phyloP scores from a whole-genome alignment of 2,329 filamentous ascomycete genomes.

The Alternaria triticina region DNA sequence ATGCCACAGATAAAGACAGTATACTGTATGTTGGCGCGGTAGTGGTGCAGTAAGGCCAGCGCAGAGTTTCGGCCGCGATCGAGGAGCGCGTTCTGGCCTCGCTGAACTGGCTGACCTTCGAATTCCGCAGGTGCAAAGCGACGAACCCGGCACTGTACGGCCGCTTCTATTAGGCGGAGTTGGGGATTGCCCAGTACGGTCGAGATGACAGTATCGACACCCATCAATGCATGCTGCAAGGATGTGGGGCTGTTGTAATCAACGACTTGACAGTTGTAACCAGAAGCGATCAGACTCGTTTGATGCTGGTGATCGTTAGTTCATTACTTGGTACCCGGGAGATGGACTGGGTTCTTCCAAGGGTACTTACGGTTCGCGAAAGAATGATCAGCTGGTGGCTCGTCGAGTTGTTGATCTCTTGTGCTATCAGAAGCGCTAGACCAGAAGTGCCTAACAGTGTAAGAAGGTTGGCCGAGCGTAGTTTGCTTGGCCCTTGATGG shows the following conservation, averaged over 20 bases:
- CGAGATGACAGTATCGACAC: constrained; percentile 76
- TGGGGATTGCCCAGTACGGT: constrained; percentile 72
- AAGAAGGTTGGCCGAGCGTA: background rate
- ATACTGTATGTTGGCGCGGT: constrained; percentile 65
- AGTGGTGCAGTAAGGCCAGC: constrained; percentile 62
- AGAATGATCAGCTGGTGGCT: constrained; percentile 74
- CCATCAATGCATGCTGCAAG: constrained; percentile 70
- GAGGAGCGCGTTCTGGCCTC: constrained; percentile 64
- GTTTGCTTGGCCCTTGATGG: background rate
- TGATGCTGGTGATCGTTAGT: constrained; percentile 55
- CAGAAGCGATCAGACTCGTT: constrained; percentile 60
- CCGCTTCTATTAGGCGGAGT: constrained; percentile 74
- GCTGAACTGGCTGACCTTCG: constrained; percentile 66
- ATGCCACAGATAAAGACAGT: constrained; percentile 77
- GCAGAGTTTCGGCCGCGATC: constrained; percentile 67
- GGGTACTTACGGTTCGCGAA: constrained; percentile 64
- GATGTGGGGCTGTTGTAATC: constrained; percentile 67
- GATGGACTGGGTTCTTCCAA: background rate
- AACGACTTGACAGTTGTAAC: constrained; percentile 72
- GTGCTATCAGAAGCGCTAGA: constrained; percentile 63
- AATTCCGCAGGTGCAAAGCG: constrained; percentile 79
- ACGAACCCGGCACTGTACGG: constrained; percentile 67
- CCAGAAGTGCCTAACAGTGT: constrained; percentile 59
- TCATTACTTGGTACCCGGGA: background rate
- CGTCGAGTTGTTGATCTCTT: constrained; percentile 65